Conservation (phyloP, 2,329 filamentous ascomycete species). For the Elsinoe australis region DNA sequence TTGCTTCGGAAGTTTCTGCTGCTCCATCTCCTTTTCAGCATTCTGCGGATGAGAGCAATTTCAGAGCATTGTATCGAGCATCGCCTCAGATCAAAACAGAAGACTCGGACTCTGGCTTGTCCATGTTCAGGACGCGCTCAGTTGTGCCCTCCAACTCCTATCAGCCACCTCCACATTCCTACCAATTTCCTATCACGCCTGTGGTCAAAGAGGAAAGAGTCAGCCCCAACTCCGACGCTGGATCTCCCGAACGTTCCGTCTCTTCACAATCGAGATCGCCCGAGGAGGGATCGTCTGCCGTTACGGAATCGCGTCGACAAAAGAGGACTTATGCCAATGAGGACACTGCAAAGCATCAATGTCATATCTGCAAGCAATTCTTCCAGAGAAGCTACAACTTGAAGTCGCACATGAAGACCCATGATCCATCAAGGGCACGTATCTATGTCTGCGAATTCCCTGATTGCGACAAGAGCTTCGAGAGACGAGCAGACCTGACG, state of each 20-base stretch:
- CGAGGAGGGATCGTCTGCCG: no score
- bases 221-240: not conserved
- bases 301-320: constrained; percentile 13
- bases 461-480: constrained; percentile 67
- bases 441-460: constrained; percentile 59
- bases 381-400: constrained; percentile 83
- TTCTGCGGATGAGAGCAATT: not conserved
- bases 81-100: constrained; percentile 15
- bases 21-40: constrained; percentile 9
- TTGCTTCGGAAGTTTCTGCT: constrained; percentile 13
- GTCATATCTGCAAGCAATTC: constrained; percentile 65
- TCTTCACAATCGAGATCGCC: constrained; percentile 7
- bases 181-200: constrained; percentile 8
- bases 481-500: constrained; percentile 69
- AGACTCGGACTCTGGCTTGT: constrained; percentile 8
- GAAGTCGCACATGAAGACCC: constrained; percentile 77
- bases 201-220: constrained; percentile 2
- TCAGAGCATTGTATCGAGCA: not conserved
- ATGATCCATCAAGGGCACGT: constrained; percentile 65
- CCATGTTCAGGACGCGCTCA: constrained; percentile 8
- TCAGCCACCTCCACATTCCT: not conserved
- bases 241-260: not conserved
- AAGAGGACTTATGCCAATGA: constrained; percentile 37
- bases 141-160: not conserved
- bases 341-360: constrained; percentile 65